phyloP scores from a whole-genome alignment of 2,329 filamentous ascomycete genomes.

The Chrysoporthe puriensis region DNA sequence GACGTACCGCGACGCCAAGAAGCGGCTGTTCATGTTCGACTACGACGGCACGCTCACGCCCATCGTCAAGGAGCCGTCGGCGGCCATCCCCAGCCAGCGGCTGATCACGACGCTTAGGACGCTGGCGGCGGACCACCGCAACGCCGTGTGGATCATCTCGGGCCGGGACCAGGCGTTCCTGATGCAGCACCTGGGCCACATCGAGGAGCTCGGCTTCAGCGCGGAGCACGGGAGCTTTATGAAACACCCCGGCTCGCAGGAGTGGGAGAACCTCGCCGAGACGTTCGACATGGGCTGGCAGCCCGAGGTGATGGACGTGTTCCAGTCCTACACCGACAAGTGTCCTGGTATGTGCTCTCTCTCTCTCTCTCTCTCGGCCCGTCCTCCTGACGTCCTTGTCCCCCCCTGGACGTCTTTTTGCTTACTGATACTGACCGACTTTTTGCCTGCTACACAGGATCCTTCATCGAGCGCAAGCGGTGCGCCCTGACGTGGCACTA shows the following conservation, averaged over 20 bases:
- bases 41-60: slow-evolving; percentile 97
- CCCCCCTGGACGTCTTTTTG: too few relatives aligned
- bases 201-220: slow-evolving; percentile 85
- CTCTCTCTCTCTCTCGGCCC: not conserved
- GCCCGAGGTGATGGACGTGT: slow-evolving; percentile 78
- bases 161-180: slow-evolving; percentile 92
- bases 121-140: slow-evolving; percentile 78
- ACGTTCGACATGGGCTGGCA: slow-evolving; percentile 93
- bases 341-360: slow-evolving; percentile 68
- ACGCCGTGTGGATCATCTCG: slow-evolving; percentile 97
- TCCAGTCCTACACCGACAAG: slow-evolving; percentile 85
- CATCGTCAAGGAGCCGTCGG: slow-evolving; percentile 88
- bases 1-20: slow-evolving; percentile 74
- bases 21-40: slow-evolving; percentile 96
- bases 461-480: slow-evolving; percentile 92
- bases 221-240: slow-evolving; percentile 98
- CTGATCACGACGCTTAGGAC: slow-evolving; percentile 79
- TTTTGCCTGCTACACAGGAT: slow-evolving; percentile 54
- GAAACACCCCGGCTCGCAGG: slow-evolving; percentile 72
- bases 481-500: slow-evolving; percentile 98
- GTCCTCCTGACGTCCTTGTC: too few relatives aligned
- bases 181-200: slow-evolving; percentile 89
- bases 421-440: not conserved
- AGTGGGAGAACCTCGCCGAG: slow-evolving; percentile 90
- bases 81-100: slow-evolving; percentile 84